These are phyloP conservation scores for Lepraria neglecta DNA, from an alignment of 495 filamentous ascomycete species.

Conservation along the genomic window DNA sequence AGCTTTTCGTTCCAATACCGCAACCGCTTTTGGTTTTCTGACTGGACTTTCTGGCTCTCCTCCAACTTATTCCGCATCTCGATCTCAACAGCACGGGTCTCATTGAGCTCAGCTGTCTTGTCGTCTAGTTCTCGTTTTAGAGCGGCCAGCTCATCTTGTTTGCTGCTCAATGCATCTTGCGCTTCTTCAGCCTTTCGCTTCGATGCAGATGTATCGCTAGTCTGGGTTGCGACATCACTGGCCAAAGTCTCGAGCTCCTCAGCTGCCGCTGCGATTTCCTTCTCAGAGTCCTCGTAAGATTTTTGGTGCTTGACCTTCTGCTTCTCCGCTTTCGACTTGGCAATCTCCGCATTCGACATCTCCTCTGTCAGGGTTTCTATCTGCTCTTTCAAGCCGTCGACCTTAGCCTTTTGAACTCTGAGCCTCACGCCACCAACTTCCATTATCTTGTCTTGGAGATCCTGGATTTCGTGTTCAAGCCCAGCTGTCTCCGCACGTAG, in stretches of 20 bases:
- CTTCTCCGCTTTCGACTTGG: conserved; percentile 86
- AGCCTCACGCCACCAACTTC: conserved; percentile 90
- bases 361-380: conserved; percentile 73
- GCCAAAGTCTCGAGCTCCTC: conserved; percentile 69
- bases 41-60: conserved; percentile 83
- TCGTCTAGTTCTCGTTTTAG: conserved; percentile 82
- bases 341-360: conserved; percentile 76
- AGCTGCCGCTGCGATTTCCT: conserved; percentile 64
- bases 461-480: conserved; percentile 86
- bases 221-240: conserved; percentile 69
- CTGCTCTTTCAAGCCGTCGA: conserved; percentile 86
- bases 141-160: conserved; percentile 70
- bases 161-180: conserved; percentile 68
- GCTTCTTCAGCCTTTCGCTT: conserved; percentile 76
- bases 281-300: conserved; percentile 62
- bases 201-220: conserved; percentile 62
- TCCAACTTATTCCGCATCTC: conserved; percentile 98
- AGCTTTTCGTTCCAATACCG: conserved; percentile 86
- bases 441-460: conserved; percentile 94
- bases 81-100: conserved; percentile 83
- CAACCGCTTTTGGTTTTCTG: conserved; percentile 78
- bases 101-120: conserved; percentile 80
- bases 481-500: conserved; percentile 73
- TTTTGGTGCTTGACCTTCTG: conserved; percentile 81
- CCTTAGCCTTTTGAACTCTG: conserved; percentile 81